Evolutionary conservation across 106 monocot species (phyloP).

Genomic region (Agapanthus africanus): DNA sequence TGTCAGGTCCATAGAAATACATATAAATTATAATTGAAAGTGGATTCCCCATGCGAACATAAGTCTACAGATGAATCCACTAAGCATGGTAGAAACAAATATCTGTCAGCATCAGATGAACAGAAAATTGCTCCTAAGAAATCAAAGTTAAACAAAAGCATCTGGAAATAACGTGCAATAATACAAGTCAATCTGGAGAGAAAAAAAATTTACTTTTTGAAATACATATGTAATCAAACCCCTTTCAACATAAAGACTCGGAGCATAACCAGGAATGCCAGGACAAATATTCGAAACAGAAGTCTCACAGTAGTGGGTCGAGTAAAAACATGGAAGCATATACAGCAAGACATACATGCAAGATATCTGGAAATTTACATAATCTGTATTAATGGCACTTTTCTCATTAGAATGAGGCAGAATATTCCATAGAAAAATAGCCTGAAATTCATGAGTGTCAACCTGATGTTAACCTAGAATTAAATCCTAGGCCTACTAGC

Average conservation of each 20-base stretch:
- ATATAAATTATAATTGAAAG: neutral
- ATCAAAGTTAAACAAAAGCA: neutral
- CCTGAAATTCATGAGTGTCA: neutral
- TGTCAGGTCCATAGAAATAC: neutral
- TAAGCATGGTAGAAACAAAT: neutral
- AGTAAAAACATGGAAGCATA: neutral
- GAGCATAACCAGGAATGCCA: neutral
- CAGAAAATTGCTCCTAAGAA: neutral
- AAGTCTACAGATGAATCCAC: neutral
- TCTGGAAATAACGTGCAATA: neutral
- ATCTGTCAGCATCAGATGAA: conserved; percentile 1
- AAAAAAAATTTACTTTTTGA: neutral
- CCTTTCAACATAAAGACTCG: neutral
- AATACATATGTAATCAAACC: neutral
- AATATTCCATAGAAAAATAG: neutral
- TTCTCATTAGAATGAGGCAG: neutral
- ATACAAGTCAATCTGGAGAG: too few species aligned
- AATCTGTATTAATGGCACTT: neutral
- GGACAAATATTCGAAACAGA: neutral
- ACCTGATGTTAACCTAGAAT: neutral
- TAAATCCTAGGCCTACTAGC: too few species aligned
- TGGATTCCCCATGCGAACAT: neutral
- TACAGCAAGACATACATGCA: neutral
- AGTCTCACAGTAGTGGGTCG: neutral
- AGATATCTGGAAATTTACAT: neutral